Evolutionary conservation across 140 eudicot genomes (phyloP).

Genomic region (Bidens hawaiensis): DNA sequence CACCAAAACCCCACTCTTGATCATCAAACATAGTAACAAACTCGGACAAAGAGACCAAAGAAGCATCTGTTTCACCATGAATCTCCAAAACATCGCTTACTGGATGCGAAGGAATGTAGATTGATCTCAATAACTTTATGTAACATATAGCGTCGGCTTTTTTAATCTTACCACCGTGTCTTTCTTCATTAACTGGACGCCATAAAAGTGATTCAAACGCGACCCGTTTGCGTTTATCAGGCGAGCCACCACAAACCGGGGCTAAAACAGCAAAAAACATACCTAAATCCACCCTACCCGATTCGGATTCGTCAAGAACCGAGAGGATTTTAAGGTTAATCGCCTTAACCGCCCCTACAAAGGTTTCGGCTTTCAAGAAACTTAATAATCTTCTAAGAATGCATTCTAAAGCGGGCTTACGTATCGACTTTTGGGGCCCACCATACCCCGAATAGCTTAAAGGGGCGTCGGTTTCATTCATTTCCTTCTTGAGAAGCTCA

Average conservation of each 20-base stretch:
- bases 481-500: slow-evolving; percentile 75
- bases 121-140: slow-evolving; percentile 68
- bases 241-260: slow-evolving; percentile 77
- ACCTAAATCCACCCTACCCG: slow-evolving; percentile 92
- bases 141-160: slow-evolving; percentile 61
- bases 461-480: slow-evolving; percentile 70
- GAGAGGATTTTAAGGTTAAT: slow-evolving; percentile 79
- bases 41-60: slow-evolving; percentile 60
- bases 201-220: slow-evolving; percentile 85
- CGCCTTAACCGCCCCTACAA: slow-evolving; percentile 84
- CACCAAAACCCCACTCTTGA: slow-evolving; percentile 78
- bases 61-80: slow-evolving; percentile 64
- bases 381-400: slow-evolving; percentile 58
- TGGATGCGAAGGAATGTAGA: slow-evolving; percentile 68
- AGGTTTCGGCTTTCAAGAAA: slow-evolving; percentile 91
- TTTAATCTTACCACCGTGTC: slow-evolving; percentile 35
- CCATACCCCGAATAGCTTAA: slow-evolving; percentile 79
- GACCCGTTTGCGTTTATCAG: slow-evolving; percentile 66
- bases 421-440: slow-evolving; percentile 75
- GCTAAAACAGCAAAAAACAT: slow-evolving; percentile 89
- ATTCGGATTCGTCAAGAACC: slow-evolving; percentile 73
- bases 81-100: slow-evolving; percentile 59
- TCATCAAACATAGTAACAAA: slow-evolving; percentile 88
- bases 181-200: slow-evolving; percentile 58
- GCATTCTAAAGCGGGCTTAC: slow-evolving; percentile 82